phyloP scores from a whole-genome alignment of 192 early-diverging fungal genomes.

The Coemansia sp. region DNA sequence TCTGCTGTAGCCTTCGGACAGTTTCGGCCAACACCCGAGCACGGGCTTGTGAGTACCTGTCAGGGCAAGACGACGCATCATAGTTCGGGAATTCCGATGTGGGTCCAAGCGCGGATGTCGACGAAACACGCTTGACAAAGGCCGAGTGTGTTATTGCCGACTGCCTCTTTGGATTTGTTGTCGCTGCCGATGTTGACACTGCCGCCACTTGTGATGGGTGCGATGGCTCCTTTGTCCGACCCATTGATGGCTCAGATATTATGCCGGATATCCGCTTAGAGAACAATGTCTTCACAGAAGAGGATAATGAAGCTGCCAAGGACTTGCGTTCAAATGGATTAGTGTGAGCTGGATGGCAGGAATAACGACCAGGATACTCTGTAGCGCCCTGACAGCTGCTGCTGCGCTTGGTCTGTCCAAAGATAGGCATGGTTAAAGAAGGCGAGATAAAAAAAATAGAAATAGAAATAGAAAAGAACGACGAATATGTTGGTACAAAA shows the following conservation, averaged over 20 bases:
- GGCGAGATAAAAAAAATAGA: not conserved
- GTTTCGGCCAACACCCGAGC: conserved; percentile 44
- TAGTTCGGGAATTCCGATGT: not conserved
- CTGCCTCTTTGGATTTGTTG: conserved; percentile 14
- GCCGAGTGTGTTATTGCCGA: not conserved
- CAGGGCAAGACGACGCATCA: conserved; percentile 4
- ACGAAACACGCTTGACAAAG: conserved; percentile 6
- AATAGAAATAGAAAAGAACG: not conserved
- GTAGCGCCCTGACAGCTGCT: conserved; percentile 9
- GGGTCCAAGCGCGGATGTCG: not conserved
- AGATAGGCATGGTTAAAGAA: conserved; percentile 24
- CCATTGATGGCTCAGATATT: conserved; percentile 9
- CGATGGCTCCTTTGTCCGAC: not conserved
- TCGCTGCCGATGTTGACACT: not conserved
- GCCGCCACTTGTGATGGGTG: not conserved
- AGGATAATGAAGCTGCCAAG: conserved; percentile 19
- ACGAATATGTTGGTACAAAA: not conserved
- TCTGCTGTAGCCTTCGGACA: conserved; percentile 29
- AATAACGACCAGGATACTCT: not conserved
- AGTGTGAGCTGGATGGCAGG: conserved; percentile 11
- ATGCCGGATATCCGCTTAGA: conserved; percentile 17
- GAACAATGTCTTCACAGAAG: conserved; percentile 47
- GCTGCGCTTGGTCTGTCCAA: conserved; percentile 24
- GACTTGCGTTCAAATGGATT: conserved; percentile 26
- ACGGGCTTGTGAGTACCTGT: conserved; percentile 39